Evolutionary conservation across 768 basidiomycete species (phyloP), one percentile per base, ranked within the genome.

Genomic region (Nidula microcarpa): DNA sequence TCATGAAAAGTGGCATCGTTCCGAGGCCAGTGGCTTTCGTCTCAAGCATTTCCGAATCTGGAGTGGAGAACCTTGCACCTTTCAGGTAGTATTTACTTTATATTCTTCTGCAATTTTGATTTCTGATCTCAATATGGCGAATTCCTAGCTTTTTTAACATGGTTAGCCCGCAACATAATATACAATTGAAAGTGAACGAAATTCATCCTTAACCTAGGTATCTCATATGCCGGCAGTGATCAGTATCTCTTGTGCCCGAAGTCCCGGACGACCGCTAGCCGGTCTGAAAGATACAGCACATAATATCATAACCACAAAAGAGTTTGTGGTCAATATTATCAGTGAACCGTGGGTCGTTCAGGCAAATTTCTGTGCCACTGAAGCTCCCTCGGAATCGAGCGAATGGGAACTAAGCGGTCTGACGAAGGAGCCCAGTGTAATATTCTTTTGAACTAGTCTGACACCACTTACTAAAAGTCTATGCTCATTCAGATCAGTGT

Each of bases 321-420:
- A 81, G 23, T 92, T 91, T 63, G 84, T 82, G 4, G 81, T 87
- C 41, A 87, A 86, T 57, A 83, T 87, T 46, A 86, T 93, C 65
- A 87, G 86, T 57, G 85, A 89, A 65, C 75, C 86, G 0, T 87
- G 81, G 69, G 61, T 80, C 36, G 77, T 79, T 52, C 77, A 81
- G 8, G 83, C 85, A 4, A 86, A 86, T 55, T 63, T 65, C 23
- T 66, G 72, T 47, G 71, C 76, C 1, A 71, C 83, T 16, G 76
- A 86, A 53, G 73, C 81, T 3, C 85, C 83, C 5, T 64, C 66
- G 6, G 68, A 76, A 11, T 66, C 79, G 30, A 76, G 77, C 52
- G 83, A 85, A 65, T 87, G 87, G 86, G 68, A 67, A 5, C 62
- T 86, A 43, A 82, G 81, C 46, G 86, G 86, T 10, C 63, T 86